Percentiles rank a stretch among this genome's conserved stretches.
Evolutionary conservation across 1,284 basidiomycete genomes (phyloP).

Genomic region (Leccinum pachyderme): DNA sequence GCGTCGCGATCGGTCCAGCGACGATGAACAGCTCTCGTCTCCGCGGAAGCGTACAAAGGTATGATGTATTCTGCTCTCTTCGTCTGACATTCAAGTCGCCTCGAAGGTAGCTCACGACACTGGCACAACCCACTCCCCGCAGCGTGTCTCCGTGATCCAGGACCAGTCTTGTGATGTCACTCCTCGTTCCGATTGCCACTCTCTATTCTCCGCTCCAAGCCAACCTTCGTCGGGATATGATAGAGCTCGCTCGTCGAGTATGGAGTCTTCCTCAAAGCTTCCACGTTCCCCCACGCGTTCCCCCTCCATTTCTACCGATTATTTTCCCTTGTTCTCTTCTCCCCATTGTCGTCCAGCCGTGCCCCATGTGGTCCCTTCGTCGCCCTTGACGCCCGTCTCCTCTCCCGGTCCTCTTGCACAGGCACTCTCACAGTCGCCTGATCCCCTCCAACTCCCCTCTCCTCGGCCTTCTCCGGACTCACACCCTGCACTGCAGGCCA

Average conservation of each 20-base stretch:
- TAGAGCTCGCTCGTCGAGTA: background rate
- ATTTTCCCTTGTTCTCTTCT: conserved; percentile 6
- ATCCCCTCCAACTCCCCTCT: conserved; percentile 24
- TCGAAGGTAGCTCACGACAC: conserved; percentile 20
- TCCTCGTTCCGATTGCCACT: conserved; percentile 12
- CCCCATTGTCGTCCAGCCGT: conserved; percentile 1
- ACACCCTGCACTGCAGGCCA: background rate
- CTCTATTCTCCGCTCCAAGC: conserved; percentile 23
- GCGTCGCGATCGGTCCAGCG: conserved; percentile 3
- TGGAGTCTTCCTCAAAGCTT: conserved; percentile 1
- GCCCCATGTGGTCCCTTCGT: conserved; percentile 8
- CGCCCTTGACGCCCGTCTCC: conserved; percentile 26
- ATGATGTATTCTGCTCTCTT: background rate
- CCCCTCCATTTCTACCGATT: conserved; percentile 9
- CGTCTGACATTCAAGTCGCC: conserved; percentile 13
- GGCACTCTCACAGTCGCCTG: conserved; percentile 19
- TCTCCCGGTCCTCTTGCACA: conserved; percentile 15
- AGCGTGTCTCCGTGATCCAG: background rate
- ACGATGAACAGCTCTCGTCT: conserved; percentile 18
- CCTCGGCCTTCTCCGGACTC: background rate
- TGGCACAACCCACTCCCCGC: background rate
- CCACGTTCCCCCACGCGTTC: conserved; percentile 5
- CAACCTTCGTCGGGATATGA: background rate
- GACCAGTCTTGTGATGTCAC: conserved; percentile 4
- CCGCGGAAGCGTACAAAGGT: conserved; percentile 35